phyloP scores from a whole-genome alignment of 164 flowering plant species.

The Annona cherimola region DNA sequence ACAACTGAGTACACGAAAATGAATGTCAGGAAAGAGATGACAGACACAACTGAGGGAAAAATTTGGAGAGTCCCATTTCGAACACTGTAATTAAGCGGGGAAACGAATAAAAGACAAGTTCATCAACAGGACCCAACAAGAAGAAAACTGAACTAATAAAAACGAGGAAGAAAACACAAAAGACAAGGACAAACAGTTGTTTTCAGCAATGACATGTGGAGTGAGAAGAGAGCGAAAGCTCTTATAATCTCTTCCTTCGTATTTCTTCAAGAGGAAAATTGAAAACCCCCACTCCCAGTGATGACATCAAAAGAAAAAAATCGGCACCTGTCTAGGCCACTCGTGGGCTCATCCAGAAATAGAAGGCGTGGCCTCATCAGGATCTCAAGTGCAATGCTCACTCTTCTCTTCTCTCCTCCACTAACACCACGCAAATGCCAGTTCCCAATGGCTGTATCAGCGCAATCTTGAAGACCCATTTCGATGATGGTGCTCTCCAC shows the following conservation, averaged over 20 bases:
- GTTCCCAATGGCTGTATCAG: conserved; percentile 83
- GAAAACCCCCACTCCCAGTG: neutral
- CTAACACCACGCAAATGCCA: conserved; percentile 97
- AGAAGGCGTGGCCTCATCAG: conserved; percentile 87
- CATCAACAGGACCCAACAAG: neutral
- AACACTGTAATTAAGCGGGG: neutral
- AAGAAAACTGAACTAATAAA: neutral
- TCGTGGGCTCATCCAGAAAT: conserved; percentile 95
- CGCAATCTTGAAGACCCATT: conserved; percentile 95
- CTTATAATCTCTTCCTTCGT: neutral
- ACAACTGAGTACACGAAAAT: neutral
- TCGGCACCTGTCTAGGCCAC: conserved; percentile 87
- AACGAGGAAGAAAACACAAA: neutral
- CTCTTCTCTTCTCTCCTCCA: conserved; percentile 90
- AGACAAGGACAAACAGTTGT: neutral
- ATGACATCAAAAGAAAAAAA: neutral
- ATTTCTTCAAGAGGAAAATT: neutral
- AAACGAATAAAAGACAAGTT: conserved; percentile 1
- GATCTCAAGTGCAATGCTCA: conserved; percentile 89
- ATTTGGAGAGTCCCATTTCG: neutral
- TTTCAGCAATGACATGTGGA: neutral
- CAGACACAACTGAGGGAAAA: neutral
- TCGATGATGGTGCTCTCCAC: conserved; percentile 80
- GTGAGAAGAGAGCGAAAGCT: neutral
- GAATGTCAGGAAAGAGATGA: neutral